phyloP scores from a whole-genome alignment of 2,329 filamentous ascomycete species.

The Polytolypa hystricis region DNA sequence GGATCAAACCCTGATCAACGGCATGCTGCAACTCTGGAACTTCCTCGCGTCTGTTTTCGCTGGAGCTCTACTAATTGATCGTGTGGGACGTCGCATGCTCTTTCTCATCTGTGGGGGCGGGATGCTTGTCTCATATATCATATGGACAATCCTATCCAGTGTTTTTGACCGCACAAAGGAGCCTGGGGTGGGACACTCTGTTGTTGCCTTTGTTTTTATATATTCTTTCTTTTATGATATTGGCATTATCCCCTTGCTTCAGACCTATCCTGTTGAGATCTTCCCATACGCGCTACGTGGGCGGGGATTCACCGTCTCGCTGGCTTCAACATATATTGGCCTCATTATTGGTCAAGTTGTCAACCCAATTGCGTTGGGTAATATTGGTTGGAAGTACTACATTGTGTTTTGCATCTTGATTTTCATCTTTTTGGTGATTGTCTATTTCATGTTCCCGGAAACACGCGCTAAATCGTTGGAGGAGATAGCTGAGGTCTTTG shows the following conservation, averaged over 20 bases:
- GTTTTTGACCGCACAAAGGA: slow-evolving; percentile 13
- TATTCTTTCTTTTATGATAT: slow-evolving; percentile 51
- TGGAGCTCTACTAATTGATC: slow-evolving; percentile 16
- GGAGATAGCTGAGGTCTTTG: slow-evolving; percentile 20
- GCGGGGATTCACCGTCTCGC: slow-evolving; percentile 17
- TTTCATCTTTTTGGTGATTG: slow-evolving; percentile 15
- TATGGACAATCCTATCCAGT: slow-evolving; percentile 16
- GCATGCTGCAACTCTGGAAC: slow-evolving; percentile 18
- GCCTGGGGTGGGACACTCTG: slow-evolving; percentile 16
- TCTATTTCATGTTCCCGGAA: slow-evolving; percentile 19
- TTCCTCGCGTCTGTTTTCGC: slow-evolving; percentile 13
- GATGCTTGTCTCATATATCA: slow-evolving; percentile 17
- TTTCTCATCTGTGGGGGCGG: slow-evolving; percentile 15
- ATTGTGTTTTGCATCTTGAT: slow-evolving; percentile 24
- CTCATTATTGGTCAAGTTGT: too few species aligned
- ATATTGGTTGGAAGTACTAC: slow-evolving; percentile 25
- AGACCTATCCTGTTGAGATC: slow-evolving; percentile 49
- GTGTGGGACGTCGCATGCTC: slow-evolving; percentile 15
- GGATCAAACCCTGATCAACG: slow-evolving; percentile 32
- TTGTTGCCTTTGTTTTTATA: slow-evolving; percentile 49
- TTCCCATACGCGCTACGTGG: slow-evolving; percentile 46
- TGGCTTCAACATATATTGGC: slow-evolving; percentile 17
- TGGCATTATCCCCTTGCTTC: slow-evolving; percentile 46
- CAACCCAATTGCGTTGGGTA: slow-evolving; percentile 25
- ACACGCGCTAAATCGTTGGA: slow-evolving; percentile 21